Base-by-base conservation (phyloP, 345 rosid genomes). In the Microthlaspi erraticum region DNA sequence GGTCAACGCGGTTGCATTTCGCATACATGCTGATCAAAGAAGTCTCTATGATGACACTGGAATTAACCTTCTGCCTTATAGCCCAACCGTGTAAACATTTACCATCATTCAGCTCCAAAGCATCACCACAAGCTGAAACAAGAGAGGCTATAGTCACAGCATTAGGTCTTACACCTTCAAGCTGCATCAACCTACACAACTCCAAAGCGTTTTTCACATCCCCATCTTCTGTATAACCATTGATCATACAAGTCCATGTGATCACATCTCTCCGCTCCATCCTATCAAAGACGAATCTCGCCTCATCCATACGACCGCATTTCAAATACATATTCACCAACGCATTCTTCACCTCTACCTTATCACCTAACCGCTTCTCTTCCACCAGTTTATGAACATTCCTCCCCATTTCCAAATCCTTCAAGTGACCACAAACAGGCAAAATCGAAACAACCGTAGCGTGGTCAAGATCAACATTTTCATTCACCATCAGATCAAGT, bases 21-120 rank as follows among this genome's bases (percentile, higher is more conserved):
- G 98, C 91, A 78, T 89, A 92, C 91, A 89, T 88, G 75, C 86
- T 89, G 59, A 89, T 88, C 78, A 92, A 77, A 74, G 94, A 86
- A 37, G 98, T 92, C 70, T 89, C 91, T 7, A 88, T 66, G 32
- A 67, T 58, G 72, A 88, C 79, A 51, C 81, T 78, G 4, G 76
- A 66, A 65, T 68, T 81, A 19, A 88, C 66, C 53, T 75, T 72
- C 65, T 80, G 91, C 79, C 85, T 84, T 58, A 81, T 63, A 1
- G 83, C 87, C 96, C 92, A 89, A 33, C 92, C 94, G 50, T 92
- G 98, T 70, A 92, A 70, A 72, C 86, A 80, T 61, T 79, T 79
- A 10, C 92, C 94, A 64, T 71, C 77, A 77, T 71, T 83, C 44
- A 83, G 72, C 70, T 68, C 46, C 53, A 60, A 79, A 42, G 80